Evolutionary conservation across 306 rosid species (phyloP).

Genomic region (Rubus parviflorus): DNA sequence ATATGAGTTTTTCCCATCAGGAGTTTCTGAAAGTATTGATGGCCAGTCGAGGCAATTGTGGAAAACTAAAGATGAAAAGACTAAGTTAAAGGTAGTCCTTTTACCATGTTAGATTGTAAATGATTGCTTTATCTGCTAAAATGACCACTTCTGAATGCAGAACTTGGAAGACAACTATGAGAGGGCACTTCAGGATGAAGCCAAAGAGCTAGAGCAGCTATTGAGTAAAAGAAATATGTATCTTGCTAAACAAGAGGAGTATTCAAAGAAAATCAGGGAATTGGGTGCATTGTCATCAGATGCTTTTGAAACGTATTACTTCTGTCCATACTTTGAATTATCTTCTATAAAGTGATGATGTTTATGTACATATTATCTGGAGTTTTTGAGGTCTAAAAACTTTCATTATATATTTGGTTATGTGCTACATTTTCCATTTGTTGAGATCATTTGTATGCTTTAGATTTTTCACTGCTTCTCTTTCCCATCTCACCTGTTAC

Average conservation of each 20-base stretch:
- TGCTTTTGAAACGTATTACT: conserved; percentile 87
- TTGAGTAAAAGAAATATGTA: conserved; percentile 67
- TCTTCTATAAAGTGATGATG: conserved; percentile 8
- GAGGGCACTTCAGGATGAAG: conserved; percentile 88
- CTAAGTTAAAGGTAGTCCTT: conserved; percentile 73
- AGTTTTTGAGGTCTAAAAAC: conserved; percentile 2
- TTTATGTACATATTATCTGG: not conserved
- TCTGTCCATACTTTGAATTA: conserved; percentile 23
- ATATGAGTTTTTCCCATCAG: conserved; percentile 46
- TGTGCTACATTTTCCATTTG: not conserved
- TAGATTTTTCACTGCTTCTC: not conserved
- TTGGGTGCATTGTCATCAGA: conserved; percentile 89
- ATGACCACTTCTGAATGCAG: conserved; percentile 47
- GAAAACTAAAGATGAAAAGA: conserved; percentile 74
- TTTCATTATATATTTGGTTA: not conserved
- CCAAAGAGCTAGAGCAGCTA: conserved; percentile 84
- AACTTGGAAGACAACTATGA: conserved; percentile 76
- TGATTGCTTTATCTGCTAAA: conserved; percentile 31
- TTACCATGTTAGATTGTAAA: conserved; percentile 27
- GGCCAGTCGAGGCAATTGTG: conserved; percentile 51
- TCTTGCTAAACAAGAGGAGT: conserved; percentile 90
- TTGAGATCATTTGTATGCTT: not conserved
- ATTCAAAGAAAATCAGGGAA: conserved; percentile 84
- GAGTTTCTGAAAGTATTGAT: conserved; percentile 63
- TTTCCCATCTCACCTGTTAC: not conserved